phyloP scores from a whole-genome alignment of 2,329 filamentous ascomycete genomes.

The Tothia fuscella region DNA sequence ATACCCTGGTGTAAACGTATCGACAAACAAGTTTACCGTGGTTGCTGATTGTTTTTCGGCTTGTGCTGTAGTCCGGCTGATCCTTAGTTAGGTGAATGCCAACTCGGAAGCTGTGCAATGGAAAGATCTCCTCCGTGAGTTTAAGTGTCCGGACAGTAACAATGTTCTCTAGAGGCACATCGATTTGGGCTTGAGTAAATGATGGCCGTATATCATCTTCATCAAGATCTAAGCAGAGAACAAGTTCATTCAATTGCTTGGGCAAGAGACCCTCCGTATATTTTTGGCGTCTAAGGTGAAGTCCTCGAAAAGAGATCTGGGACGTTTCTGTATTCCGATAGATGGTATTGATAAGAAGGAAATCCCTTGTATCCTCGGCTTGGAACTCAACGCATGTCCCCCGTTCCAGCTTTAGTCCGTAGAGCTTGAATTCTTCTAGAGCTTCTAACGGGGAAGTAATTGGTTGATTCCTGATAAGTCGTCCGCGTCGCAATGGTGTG shows the following conservation, averaged over 20 bases:
- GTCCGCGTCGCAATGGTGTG: neutral
- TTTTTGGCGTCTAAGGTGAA: too few species aligned
- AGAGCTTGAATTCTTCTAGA: too few species aligned
- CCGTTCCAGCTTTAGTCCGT: too few species aligned
- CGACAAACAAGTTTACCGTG: slow-evolving; percentile 2
- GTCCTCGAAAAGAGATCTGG: too few species aligned
- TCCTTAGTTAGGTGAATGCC: neutral
- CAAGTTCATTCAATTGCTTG: neutral
- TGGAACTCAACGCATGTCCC: too few species aligned
- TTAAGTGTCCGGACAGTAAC: neutral
- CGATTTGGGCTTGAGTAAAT: neutral
- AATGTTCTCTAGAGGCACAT: neutral
- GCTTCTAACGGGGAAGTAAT: neutral
- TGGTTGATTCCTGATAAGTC: neutral
- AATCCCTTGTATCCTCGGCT: too few species aligned
- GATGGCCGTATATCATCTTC: neutral
- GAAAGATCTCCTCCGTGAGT: neutral
- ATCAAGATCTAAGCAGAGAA: neutral
- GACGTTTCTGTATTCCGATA: too few species aligned
- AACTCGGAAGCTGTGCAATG: slow-evolving; percentile 1
- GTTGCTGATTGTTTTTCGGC: neutral
- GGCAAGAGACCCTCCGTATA: too few species aligned
- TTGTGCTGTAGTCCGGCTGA: neutral
- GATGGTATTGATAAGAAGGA: too few species aligned
- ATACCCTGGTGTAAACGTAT: neutral